phyloP scores from a whole-genome alignment of 768 basidiomycete genomes.

The Leccinum subgranulosum region DNA sequence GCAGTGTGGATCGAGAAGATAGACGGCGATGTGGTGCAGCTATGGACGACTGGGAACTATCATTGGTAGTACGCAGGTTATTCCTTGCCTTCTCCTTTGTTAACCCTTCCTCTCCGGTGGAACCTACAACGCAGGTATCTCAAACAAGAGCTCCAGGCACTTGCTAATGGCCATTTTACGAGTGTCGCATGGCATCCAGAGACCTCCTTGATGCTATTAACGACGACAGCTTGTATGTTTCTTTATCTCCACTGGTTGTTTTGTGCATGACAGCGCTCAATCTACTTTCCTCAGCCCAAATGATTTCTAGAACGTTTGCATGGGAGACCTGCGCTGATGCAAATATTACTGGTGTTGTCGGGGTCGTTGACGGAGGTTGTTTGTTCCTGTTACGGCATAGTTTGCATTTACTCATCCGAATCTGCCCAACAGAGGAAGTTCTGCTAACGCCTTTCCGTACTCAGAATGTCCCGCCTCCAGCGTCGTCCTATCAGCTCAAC shows the following conservation, averaged over 20 bases:
- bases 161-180: slow-evolving; percentile 56
- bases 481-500: slow-evolving; percentile 65
- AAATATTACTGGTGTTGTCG: slow-evolving; percentile 78
- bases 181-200: slow-evolving; percentile 89
- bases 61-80: slow-evolving; percentile 60
- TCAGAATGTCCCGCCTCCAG: slow-evolving; percentile 98
- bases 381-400: neutral
- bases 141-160: slow-evolving; percentile 79
- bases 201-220: slow-evolving; percentile 55
- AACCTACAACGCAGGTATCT: slow-evolving; percentile 62
- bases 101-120: slow-evolving; percentile 1
- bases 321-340: slow-evolving; percentile 85
- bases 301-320: slow-evolving; percentile 59
- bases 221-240: slow-evolving; percentile 63
- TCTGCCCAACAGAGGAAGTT: slow-evolving; percentile 50
- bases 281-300: slow-evolving; percentile 35
- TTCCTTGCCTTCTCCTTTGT: neutral
- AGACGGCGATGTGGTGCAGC: slow-evolving; percentile 77
- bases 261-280: slow-evolving; percentile 4
- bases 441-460: slow-evolving; percentile 90
- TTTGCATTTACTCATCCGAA: slow-evolving; percentile 1
- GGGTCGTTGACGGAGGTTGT: slow-evolving; percentile 86
- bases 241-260: neutral
- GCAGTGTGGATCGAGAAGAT: slow-evolving; percentile 79
- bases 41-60: slow-evolving; percentile 95